Evolutionary conservation across 2,329 filamentous ascomycete genomes (phyloP).

Genomic region (Alternaria triticimaculans): DNA sequence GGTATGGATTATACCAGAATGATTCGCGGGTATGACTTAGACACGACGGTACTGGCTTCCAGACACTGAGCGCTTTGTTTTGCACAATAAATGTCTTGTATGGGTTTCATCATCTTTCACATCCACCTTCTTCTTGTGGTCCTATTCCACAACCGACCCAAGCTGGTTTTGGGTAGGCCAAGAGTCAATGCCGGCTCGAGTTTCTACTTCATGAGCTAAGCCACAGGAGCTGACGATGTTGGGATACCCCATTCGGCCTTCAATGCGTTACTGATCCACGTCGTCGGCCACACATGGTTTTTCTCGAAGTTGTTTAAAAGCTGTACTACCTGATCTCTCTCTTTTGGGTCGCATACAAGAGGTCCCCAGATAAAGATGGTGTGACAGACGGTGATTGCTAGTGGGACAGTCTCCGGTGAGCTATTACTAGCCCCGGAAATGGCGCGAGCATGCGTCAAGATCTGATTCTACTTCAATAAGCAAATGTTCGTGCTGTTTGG

Average conservation of each 20-base stretch:
- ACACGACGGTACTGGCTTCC: not conserved
- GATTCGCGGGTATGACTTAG: not conserved
- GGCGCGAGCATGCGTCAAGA: constrained; percentile 33
- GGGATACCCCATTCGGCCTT: constrained; percentile 33
- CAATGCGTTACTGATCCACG: constrained; percentile 39
- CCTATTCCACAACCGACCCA: not conserved
- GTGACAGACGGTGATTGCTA: constrained; percentile 34
- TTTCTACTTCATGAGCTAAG: not conserved
- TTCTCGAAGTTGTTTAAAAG: constrained; percentile 33
- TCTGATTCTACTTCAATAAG: constrained; percentile 21
- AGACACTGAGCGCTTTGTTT: not conserved
- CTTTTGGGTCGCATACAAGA: constrained; percentile 23
- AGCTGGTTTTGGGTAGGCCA: not conserved
- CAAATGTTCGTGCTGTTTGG: not conserved
- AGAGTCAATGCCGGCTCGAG: not conserved
- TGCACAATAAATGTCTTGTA: not conserved
- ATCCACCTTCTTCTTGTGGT: not conserved
- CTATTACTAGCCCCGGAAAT: constrained; percentile 38
- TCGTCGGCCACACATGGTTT: constrained; percentile 38
- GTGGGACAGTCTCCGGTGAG: constrained; percentile 30
- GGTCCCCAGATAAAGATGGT: constrained; percentile 39
- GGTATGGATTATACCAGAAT: not conserved
- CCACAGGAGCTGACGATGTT: not conserved
- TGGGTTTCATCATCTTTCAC: not conserved
- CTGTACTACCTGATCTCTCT: constrained; percentile 30